These are phyloP conservation scores for Nematocida sp. DNA, from an alignment of 371 early-diverging fungal species.

Conservation along the genomic window DNA sequence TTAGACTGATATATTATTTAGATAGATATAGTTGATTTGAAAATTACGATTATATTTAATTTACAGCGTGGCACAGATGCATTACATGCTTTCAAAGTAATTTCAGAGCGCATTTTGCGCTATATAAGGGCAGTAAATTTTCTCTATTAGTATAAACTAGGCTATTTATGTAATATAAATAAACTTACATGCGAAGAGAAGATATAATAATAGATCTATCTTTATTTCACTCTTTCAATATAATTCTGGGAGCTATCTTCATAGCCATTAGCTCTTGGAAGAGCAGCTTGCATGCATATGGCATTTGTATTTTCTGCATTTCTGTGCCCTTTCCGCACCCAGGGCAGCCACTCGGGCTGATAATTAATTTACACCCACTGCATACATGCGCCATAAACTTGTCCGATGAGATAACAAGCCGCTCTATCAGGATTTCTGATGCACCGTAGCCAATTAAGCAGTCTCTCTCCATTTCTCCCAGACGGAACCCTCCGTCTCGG, in stretches of 20 bases:
- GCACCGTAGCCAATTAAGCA: slow-evolving; percentile 93
- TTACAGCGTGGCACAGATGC: no score
- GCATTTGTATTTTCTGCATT: slow-evolving; percentile 76
- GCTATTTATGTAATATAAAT: no score
- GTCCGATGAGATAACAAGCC: slow-evolving; percentile 88
- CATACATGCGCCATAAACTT: slow-evolving; percentile 43
- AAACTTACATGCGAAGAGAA: no score
- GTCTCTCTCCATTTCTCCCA: slow-evolving; percentile 98
- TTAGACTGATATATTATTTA: neutral
- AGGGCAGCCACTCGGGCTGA: slow-evolving; percentile 21
- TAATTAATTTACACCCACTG: slow-evolving; percentile 43
- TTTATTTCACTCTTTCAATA: slow-evolving; percentile 9
- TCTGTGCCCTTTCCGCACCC: slow-evolving; percentile 15
- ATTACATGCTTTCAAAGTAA: no score
- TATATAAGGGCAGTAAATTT: no score
- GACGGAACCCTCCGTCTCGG: slow-evolving; percentile 89
- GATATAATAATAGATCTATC: neutral
- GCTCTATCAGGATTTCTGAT: slow-evolving; percentile 82
- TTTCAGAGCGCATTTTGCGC: no score
- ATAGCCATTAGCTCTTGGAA: slow-evolving; percentile 91
- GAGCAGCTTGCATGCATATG: slow-evolving; percentile 94
- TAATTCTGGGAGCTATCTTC: slow-evolving; percentile 72
- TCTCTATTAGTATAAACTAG: no score
- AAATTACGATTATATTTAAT: no score
- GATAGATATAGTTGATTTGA: no score